Base-by-base conservation (phyloP, 768 basidiomycete genomes). In the Auricularia cornea region DNA sequence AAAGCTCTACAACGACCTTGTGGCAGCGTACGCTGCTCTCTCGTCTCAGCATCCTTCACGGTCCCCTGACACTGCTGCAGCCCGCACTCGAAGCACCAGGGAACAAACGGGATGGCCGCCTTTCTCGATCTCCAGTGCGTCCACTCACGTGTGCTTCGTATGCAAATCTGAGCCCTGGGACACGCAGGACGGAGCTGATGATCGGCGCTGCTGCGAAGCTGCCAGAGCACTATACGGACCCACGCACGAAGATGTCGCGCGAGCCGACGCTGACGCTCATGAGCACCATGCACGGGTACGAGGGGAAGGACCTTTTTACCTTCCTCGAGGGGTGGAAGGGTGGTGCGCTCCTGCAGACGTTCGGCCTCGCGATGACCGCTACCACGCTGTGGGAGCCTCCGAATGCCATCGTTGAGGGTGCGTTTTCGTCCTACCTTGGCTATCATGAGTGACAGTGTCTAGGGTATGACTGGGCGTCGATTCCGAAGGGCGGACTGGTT, bases 161-260 rank as follows among this genome's bases (percentile, higher is more conserved):
- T 8, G 35, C 10, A 5, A 16, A 12, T 48, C 44, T 20, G 12
- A 6, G 11, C 20, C 8, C 10, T 12, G 20, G 23, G 6, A 14
- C 20, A 16, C 44, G 5, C 44, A 91, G 90, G 66, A 81, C 87
- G 5, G 90, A 92, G 68, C 89, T 92, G 69, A 81, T 90, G 44
- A 83, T 85, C 76, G 91, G 91, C 73, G 80, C 88, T 0, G 84
- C 88, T 12, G 85, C 86, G 4, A 90, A 87, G 67, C 79, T 92
- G 62, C 86, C 89, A 0, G 89, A 92, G 69, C 81, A 84, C n/a
- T 12, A 6, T 66, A 68, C n/a, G 54, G 66, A n/a, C 44, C 59
- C 31, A 29, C 56, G 18, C 16, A 66, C 59, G 32, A 62, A 35
- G 14, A 60, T 56, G 60, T 48, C 26, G 16, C 28, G 23, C 26